Base-by-base conservation (phyloP, 192 early-diverging fungal species). In the Thamnidium elegans region DNA sequence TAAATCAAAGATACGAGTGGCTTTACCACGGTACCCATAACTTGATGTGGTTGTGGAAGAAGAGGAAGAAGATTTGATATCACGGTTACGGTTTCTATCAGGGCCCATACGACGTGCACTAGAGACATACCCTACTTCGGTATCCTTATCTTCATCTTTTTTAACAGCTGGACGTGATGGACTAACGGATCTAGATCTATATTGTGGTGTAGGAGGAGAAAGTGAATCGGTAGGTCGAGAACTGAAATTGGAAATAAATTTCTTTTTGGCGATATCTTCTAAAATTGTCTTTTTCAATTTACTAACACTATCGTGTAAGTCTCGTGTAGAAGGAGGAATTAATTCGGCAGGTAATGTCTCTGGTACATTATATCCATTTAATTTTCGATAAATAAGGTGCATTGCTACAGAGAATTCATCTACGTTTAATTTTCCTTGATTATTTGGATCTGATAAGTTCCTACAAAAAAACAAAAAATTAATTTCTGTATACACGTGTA, bases 391-490 rank as follows among this genome's bases (percentile, higher is more conserved):
- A 43, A 97, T 90, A 15, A 99, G 75, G 74, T 97, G 93, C 96
- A 99, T 99, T 20, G 94, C 95, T 9, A 97, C 92, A 42, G 93
- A 88, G 70, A 99, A 99, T 74, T 97, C 96, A 77, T 96, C 92
- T 15, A 86, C 68, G 66, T 97, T 95, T 55, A 99, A 85, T 69
- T 94, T 94, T 45, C 94, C 96, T 60, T 84, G 78, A 55, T 88
- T 86, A 67, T 92, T 85, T 4, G 84, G 87, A 78, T 92, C 92
- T 26, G 90, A 81, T 6, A 94, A 78, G 55, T 68, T 79, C 90
- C 90, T 91, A 65, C 26, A 26, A 26, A 19, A 30, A 19, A 44
- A 46, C 48, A 64, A 14, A 15, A 42, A 58, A 14, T 19, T 23
- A 66, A 50, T 26, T 26, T 26, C 26, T 26, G 1, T n/a, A 14